Conservation (phyloP, 306 rosid genomes). For the Acacia acuminata region DNA sequence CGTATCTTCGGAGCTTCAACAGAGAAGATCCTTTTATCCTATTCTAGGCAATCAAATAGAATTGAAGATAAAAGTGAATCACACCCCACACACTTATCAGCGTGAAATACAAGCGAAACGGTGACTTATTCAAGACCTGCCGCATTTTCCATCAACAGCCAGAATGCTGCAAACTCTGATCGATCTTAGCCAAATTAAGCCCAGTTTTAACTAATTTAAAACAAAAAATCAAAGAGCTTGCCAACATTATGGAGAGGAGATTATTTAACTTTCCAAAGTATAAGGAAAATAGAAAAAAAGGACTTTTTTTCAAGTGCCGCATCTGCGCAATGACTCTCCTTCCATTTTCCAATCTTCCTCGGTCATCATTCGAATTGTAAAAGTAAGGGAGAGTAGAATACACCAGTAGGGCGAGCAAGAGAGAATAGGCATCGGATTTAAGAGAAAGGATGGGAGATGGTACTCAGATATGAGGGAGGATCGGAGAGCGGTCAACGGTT, state of each 20-base stretch:
- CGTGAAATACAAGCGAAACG: background rate
- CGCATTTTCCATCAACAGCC: background rate
- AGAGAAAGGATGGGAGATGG: background rate
- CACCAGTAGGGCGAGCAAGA: background rate
- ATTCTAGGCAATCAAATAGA: background rate
- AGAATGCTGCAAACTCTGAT: background rate
- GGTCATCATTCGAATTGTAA: background rate
- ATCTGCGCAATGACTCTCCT: background rate
- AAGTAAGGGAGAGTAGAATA: background rate
- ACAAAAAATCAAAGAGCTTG: background rate
- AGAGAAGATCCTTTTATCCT: background rate
- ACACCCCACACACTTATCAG: background rate
- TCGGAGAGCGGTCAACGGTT: slow-evolving; percentile 40
- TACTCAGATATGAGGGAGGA: slow-evolving; percentile 43
- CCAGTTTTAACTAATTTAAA: background rate
- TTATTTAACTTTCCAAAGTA: background rate
- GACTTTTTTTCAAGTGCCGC: background rate
- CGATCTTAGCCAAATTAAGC: background rate
- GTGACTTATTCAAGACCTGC: background rate
- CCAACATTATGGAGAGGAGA: background rate
- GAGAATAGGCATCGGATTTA: background rate
- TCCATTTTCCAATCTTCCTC: background rate
- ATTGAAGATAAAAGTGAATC: background rate
- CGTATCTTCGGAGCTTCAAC: background rate
- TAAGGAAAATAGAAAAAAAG: background rate